Base-by-base conservation (phyloP, 1,284 basidiomycete genomes). In the Tilletia horrida region DNA sequence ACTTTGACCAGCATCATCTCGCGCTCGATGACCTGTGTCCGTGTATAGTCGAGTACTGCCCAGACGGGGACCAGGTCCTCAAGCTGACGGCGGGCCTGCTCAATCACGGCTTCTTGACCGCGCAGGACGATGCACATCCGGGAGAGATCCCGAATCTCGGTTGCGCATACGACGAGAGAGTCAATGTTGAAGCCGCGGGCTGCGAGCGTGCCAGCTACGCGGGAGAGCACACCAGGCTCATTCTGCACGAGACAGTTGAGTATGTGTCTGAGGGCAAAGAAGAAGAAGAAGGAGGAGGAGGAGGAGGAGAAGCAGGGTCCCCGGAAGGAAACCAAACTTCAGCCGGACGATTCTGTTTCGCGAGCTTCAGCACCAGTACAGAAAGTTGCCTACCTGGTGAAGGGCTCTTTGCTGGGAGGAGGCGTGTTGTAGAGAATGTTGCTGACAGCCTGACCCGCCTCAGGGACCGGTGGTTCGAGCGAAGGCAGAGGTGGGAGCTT, bases 181-280 rank as follows among this genome's bases (percentile, higher is more conserved):
- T 99, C 96, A 83, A 84, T 97, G 86, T 99, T 99, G 86, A 98
- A 97, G 0, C 96, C 96, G 73, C 96, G 86, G 48, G 92, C 96
- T 25, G 96, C 96, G 35, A 99, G 87, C 75, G 95, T 97, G 72
- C 96, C 96, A 4, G 95, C 95, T 1, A 99, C 47, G 74, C 96
- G 90, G 25, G 95, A 97, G 23, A 99, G 87, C 21, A 99, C 96
- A 29, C 96, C 96, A 1, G 96, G 96, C 84, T 99, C 96, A 82
- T 99, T 97, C 84, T 99, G 96, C 7, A 99, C 96, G 70, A 99
- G 88, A 83, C 94, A 97, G 85, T 98, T 98, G 73, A 99, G 87
- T 69, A 95, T 88, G 82, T 98, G 96, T 82, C 93, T 65, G 73
- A 91, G 80, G 62, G 48, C 52, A 69, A 35, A 73, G 73, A 69